These are phyloP conservation scores for Pichia insulana DNA, from an alignment of 805 yeast species.

Conservation along the genomic window DNA sequence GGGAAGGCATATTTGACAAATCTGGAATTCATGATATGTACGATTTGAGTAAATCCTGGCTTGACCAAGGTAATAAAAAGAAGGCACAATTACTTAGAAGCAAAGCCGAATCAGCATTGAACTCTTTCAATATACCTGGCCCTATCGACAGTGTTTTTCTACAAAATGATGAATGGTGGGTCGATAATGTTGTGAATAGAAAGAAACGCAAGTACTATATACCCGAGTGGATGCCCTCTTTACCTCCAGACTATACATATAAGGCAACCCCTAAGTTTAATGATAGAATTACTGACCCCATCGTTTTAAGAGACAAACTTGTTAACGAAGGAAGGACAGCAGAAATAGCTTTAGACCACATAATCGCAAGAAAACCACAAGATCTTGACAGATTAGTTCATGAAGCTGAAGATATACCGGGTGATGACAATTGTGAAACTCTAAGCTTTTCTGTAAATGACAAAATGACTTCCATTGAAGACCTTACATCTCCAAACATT, in stretches of 20 bases:
- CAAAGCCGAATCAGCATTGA: slow-evolving; percentile 1
- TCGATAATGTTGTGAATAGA: slow-evolving; percentile 10
- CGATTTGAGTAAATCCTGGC: slow-evolving; percentile 24
- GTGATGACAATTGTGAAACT: neutral
- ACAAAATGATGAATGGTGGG: slow-evolving; percentile 7
- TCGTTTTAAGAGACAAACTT: slow-evolving; percentile 57
- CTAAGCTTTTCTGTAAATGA: neutral
- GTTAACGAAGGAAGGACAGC: slow-evolving; percentile 77
- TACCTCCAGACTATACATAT: slow-evolving; percentile 93
- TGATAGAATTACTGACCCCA: slow-evolving; percentile 57
- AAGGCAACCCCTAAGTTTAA: slow-evolving; percentile 65
- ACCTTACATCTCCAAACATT: neutral
- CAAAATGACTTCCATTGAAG: neutral
- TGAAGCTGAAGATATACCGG: slow-evolving; percentile 11
- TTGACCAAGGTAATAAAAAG: slow-evolving; percentile 10
- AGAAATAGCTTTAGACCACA: slow-evolving; percentile 63
- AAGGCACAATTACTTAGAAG: slow-evolving; percentile 6
- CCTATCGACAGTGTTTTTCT: slow-evolving; percentile 7
- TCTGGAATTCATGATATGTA: slow-evolving; percentile 28
- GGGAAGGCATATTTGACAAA: slow-evolving; percentile 34
- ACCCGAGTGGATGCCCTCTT: slow-evolving; percentile 73
- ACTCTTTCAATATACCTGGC: slow-evolving; percentile 1
- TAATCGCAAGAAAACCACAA: slow-evolving; percentile 24
- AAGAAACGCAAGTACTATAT: slow-evolving; percentile 34
- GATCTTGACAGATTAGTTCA: slow-evolving; percentile 1